Percentiles rank a stretch among this genome's conserved stretches.
phyloP scores from a whole-genome alignment of 495 filamentous ascomycete species.

The Penicillium subrubescens region DNA sequence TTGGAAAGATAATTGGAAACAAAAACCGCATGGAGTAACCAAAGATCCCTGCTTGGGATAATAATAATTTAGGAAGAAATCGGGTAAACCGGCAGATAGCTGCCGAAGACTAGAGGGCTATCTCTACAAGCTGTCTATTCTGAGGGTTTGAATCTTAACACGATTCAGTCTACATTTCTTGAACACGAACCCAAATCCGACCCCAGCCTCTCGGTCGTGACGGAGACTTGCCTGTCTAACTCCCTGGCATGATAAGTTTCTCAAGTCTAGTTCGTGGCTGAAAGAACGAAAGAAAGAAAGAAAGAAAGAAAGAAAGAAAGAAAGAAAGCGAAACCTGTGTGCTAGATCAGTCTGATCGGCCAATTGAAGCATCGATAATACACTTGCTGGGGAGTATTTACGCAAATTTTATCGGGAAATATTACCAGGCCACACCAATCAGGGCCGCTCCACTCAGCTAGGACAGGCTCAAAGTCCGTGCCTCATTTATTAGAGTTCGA shows the following conservation, averaged over 20 bases:
- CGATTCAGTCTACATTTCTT: neutral
- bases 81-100: too few species aligned
- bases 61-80: too few species aligned
- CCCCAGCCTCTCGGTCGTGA: neutral
- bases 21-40: too few species aligned
- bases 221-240: neutral
- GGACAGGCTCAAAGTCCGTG: neutral
- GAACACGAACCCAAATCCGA: neutral
- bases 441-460: neutral
- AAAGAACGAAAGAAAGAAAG: neutral
- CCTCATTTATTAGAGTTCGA: constrained; percentile 2
- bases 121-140: neutral
- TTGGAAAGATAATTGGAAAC: too few species aligned
- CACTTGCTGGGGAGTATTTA: neutral
- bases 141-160: neutral
- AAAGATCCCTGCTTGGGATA: too few species aligned
- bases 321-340: neutral
- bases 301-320: neutral
- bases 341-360: neutral
- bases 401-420: neutral
- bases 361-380: neutral
- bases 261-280: neutral
- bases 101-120: too few species aligned
- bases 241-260: neutral
- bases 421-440: neutral